Evolutionary conservation across 257 asterid genomes (phyloP).

Genomic region (Leonotis leonurus): DNA sequence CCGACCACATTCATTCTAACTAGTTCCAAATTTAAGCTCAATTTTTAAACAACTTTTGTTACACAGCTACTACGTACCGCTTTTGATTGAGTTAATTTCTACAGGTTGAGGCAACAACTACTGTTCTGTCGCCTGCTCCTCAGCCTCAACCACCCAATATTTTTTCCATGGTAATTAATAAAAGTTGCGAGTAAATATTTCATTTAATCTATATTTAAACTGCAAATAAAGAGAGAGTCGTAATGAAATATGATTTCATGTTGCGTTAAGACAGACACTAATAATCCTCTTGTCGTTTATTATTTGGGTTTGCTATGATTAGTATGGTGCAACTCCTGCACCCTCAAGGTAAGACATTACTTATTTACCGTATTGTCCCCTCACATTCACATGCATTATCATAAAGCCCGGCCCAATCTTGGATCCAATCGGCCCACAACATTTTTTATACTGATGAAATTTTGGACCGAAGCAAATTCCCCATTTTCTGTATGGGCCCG

Average conservation of each 20-base stretch:
- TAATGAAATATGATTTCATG: neutral
- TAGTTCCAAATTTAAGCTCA: neutral
- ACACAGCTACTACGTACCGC: no score
- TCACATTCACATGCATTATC: neutral
- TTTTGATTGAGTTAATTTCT: neutral
- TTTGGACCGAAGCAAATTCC: neutral
- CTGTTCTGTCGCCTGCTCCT: neutral
- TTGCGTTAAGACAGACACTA: neutral
- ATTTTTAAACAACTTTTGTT: no score
- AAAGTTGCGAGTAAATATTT: neutral
- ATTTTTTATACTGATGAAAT: no score
- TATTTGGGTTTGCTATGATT: neutral
- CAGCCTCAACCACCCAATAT: constrained; percentile 5
- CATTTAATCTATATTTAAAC: neutral
- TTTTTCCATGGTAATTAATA: neutral
- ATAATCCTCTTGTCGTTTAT: neutral
- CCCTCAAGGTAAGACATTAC: constrained; percentile 40
- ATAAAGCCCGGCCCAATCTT: no score
- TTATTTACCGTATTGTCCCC: no score
- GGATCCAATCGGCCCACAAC: no score
- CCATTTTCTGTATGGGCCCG: neutral
- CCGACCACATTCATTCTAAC: neutral
- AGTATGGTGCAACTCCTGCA: constrained; percentile 63
- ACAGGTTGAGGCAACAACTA: constrained; percentile 1
- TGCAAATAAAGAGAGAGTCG: neutral